Evolutionary conservation across 306 rosid species (phyloP), one percentile per base, ranked within the genome.

Genomic region (Potentilla sterilis): DNA sequence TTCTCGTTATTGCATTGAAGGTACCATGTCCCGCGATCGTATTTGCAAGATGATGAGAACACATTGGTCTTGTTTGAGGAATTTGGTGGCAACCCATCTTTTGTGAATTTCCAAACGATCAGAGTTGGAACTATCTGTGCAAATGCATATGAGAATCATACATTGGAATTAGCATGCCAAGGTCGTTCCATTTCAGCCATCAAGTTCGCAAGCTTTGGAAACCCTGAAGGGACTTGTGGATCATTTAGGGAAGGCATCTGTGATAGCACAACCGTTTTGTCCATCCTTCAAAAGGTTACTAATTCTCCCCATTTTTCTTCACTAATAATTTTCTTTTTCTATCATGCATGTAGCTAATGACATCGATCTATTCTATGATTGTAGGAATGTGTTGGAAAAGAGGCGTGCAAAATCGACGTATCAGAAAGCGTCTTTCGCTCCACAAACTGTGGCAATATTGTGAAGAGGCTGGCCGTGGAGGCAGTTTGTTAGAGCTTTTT

Each of bases 11-110:
- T 48, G 4, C 51, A 32, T 15, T 43, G 46, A 22, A 85, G 90
- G 88, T 87, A 87, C 69, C 95, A 89, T 44, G 84, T 87, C 19
- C 87, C 89, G 6, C 80, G 89, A 7, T 84, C 86, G 0, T 87
- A 69, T 38, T n/a, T 84, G 3, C 8, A 73, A 51, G 87, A 87
- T 0, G 90, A 69, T 4, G 78, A 7, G 2, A 89, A 87, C 70
- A 75, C 77, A 0, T 18, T 86, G 77, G 89, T 87, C 18, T 69
- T 87, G 87, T 89, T 89, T 9, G 91, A 80, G 83, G 89, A 89
- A 67, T 55, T 89, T 19, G 91, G 89, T 58, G 89, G 91, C 10
- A 85, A 81, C 8, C 89, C 93, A 5, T 79, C 85, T 0, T 42
- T 37, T 0, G 87, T 83, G 38, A 86, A 79, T 4, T 89, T 89